Evolutionary conservation across 495 filamentous ascomycete genomes (phyloP).

Genomic region (Podospora pseudocomata): DNA sequence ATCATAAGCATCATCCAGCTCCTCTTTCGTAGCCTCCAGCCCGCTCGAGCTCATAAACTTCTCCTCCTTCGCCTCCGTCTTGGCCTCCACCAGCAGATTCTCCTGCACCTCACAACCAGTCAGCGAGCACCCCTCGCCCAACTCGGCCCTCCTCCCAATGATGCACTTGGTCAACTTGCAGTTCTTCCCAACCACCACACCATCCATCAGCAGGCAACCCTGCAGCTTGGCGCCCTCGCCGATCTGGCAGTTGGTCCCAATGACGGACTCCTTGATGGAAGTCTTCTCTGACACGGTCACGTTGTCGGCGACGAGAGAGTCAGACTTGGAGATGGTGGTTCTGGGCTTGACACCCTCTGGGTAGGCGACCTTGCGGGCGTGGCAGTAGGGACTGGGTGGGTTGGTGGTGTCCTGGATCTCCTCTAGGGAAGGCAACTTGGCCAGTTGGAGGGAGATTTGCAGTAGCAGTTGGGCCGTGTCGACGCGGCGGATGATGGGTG

Average conservation of each 20-base stretch:
- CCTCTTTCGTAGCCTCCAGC: conserved; percentile 57
- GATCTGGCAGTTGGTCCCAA: conserved; percentile 83
- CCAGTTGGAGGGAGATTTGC: conserved; percentile 76
- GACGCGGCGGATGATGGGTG: conserved; percentile 73
- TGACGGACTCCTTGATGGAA: conserved; percentile 83
- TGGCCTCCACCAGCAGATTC: conserved; percentile 72
- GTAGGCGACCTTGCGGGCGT: conserved; percentile 73
- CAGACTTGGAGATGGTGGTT: conserved; percentile 69
- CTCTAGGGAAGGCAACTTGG: conserved; percentile 66
- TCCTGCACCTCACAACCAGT: conserved; percentile 91
- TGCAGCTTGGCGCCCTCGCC: conserved; percentile 71
- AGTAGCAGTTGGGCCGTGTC: conserved; percentile 81
- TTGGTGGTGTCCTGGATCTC: conserved; percentile 50
- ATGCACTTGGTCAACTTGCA: conserved; percentile 78
- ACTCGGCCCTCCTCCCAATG: conserved; percentile 66
- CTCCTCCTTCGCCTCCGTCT: conserved; percentile 79
- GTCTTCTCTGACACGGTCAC: conserved; percentile 77
- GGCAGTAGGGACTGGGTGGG: conserved; percentile 63
- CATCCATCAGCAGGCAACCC: conserved; percentile 87
- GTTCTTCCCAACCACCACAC: conserved; percentile 72
- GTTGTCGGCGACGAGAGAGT: conserved; percentile 79
- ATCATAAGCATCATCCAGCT: conserved; percentile 42
- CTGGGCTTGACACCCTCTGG: conserved; percentile 70
- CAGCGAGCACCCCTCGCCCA: conserved; percentile 71
- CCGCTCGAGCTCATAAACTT: conserved; percentile 83